Evolutionary conservation across 2,329 filamentous ascomycete genomes (phyloP), one percentile per base, ranked within the genome.

Genomic region (Cordyceps cicadae): DNA sequence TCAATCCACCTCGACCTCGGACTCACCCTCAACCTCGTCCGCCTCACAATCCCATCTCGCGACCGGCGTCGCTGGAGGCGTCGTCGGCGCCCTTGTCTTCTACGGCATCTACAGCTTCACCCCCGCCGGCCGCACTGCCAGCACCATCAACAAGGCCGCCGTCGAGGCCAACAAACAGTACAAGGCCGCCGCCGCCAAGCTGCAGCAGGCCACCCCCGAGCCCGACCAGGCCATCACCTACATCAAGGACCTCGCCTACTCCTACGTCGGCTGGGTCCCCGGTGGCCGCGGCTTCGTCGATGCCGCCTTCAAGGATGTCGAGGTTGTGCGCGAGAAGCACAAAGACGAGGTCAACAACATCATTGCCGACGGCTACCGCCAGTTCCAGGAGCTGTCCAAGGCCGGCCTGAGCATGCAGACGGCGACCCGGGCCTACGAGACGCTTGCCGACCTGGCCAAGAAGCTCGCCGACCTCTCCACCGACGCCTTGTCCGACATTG

Each of bases 261-360:
- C 84, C 26, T 92, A 92, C 68, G 86, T 87, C 2, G 77, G 76
- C 3, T 89, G 87, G 78, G 82, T 92, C 34, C 89, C 89, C 0
- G 89, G 89, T 14, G 88, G 85, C 2, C 81, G 81, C 34, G 74
- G 78, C 52, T 90, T 88, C 66, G 82, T 92, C 53, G 87, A 92
- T 68, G 73, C 78, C 1, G 83, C 82, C 0, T 92, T 92, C 72
- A 77, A 87, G 26, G 88, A 91, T 66, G 76, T 89, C 49, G 88
- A 91, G 54, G 82, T 80, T 37, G 79, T 92, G 34, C 81, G 85
- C 50, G 73, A 82, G 64, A 87, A 87, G 68, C 87, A 91, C 71
- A 79, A 81, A 51, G 79, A 87, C 0, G 87, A 92, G 69, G 86
- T 89, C 7, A 86, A 91, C 67, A 72, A 84, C 67, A 84, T 91